Evolutionary conservation across 164 flowering plant genomes (phyloP), one percentile per base, ranked within the genome.

Genomic region (Piper longum): DNA sequence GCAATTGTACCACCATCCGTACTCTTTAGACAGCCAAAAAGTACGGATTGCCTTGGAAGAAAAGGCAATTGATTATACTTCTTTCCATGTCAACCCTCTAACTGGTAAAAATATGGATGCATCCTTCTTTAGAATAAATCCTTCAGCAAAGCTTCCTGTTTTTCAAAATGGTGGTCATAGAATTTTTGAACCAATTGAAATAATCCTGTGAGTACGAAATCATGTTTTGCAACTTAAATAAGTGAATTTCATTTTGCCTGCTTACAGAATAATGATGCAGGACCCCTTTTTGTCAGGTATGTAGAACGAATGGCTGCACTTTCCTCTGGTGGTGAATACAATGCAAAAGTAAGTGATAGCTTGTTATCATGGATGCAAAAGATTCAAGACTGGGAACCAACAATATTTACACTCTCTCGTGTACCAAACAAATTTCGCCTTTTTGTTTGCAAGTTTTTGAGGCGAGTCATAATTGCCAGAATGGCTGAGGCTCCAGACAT

Each of bases 1-100:
- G 98, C 98, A 92, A 84, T 77, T 92, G 14, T 89, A 87, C 75
- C 98, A 89, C 72, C 98, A 89, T 66, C 96, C 96, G 1, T 86
- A 69, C 67, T 87, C 96, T 5, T 56, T 92, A 70, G 89, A 89
- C 77, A 89, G 96, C 80, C 98, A 89, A 74, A 92, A 84, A 70
- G 98, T 87, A 67, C 84, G 98, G 75, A 85, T 92, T 62, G 89
- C 90, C 58, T 78, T 92, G 78, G 98, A 92, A 74, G 98, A 92
- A 80, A 83, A 71, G 60, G 81, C 78, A 66, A 77, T 87, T 57
- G 98, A 92, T 66, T 92, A 89, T 79, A 92, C 96, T 7, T 89
- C 98, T 7, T 72, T 77, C 79, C 96, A 79, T 74, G 81, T 84
- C 70, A 92, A 89, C 75, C 98, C 98, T 62, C 67, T 89, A 26